Evolutionary conservation across 2,329 filamentous ascomycete genomes (phyloP).

Genomic region (Cryphonectria nitschkei): DNA sequence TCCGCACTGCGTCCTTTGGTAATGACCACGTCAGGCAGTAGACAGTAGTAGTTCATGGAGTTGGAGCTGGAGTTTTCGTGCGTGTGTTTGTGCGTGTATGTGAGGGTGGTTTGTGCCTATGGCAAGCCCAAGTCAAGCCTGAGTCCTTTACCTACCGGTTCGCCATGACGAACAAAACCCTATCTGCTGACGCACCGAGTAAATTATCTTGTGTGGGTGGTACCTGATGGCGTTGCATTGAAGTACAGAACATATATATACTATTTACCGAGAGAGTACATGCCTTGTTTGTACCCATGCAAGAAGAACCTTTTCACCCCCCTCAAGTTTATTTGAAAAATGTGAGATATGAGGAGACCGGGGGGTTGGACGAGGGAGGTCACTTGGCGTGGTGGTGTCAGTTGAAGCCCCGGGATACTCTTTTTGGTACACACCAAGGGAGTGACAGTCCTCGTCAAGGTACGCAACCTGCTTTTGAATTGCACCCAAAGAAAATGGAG

Average conservation of each 20-base stretch:
- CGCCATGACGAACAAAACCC: no score
- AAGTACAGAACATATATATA: neutral
- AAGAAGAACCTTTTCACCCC: neutral
- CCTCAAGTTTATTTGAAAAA: neutral
- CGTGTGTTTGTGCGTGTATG: no score
- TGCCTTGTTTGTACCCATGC: neutral
- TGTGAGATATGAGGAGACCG: neutral
- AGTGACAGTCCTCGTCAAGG: neutral
- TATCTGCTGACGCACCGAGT: no score
- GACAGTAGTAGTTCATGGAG: neutral
- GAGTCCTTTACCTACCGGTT: neutral
- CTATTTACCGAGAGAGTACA: neutral
- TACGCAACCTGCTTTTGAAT: neutral
- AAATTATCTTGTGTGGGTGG: neutral
- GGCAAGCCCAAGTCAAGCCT: neutral
- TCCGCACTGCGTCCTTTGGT: neutral
- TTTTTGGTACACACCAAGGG: neutral
- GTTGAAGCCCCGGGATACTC: neutral
- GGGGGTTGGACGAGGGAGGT: neutral
- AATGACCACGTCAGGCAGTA: neutral
- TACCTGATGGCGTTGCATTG: neutral
- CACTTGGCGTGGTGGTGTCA: neutral
- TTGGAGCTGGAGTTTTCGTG: neutral
- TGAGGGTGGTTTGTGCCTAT: neutral
- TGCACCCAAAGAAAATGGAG: neutral